phyloP scores from a whole-genome alignment of 1,139 yeast species.

The Geotrichum cucujoidarum region DNA sequence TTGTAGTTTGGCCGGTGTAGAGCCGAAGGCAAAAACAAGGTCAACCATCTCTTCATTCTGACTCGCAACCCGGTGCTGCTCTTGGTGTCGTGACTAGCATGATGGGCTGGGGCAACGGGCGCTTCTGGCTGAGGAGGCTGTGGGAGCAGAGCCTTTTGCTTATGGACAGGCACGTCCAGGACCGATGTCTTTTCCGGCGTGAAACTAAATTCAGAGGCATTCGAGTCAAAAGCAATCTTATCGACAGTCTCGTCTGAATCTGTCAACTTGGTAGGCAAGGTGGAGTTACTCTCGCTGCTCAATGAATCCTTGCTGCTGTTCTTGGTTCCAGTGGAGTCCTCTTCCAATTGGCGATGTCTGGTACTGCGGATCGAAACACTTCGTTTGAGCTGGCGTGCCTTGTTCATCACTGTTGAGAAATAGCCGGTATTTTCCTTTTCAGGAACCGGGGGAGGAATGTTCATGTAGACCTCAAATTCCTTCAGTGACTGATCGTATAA shows the following conservation, averaged over 20 bases:
- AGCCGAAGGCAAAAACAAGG: not conserved
- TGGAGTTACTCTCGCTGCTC: not conserved
- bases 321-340: not conserved
- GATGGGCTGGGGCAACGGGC: not conserved
- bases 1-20: not conserved
- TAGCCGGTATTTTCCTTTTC: conserved; percentile 7
- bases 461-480: conserved; percentile 12
- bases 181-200: not conserved
- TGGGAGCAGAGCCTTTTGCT: not conserved
- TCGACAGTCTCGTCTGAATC: not conserved
- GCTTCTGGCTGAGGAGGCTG: not conserved
- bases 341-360: not conserved
- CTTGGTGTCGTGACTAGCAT: not conserved
- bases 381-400: conserved; percentile 8
- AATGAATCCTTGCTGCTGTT: not conserved
- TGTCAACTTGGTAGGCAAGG: not conserved
- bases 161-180: not conserved
- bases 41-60: not conserved
- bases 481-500: conserved; percentile 7
- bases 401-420: conserved; percentile 5
- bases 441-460: conserved; percentile 11
- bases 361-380: conserved; percentile 3
- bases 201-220: not conserved
- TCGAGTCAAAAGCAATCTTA: not conserved
- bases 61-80: not conserved